Conservation (phyloP, 2,329 filamentous ascomycete species). For the Colletotrichum viniferum region DNA sequence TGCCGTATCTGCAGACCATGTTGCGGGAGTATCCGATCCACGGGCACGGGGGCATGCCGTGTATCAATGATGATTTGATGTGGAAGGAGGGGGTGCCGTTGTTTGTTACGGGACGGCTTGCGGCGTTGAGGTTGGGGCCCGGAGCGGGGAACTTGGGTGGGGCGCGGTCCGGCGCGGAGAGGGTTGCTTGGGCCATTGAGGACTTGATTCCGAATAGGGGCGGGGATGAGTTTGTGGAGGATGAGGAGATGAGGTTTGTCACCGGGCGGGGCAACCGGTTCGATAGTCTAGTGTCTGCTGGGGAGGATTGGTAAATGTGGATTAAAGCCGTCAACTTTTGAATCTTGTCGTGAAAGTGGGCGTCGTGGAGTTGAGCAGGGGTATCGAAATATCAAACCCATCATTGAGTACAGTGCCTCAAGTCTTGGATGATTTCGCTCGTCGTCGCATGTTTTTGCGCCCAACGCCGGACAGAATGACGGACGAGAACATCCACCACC, state of each 20-base stretch:
- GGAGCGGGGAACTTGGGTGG: conserved; percentile 77
- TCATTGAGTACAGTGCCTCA: not conserved
- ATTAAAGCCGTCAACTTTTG: accelerated
- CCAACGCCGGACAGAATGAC: not conserved
- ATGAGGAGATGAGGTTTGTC: conserved; percentile 18
- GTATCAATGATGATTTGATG: conserved; percentile 76
- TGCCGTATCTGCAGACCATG: conserved; percentile 68
- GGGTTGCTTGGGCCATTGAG: conserved; percentile 73
- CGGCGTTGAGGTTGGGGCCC: conserved; percentile 71
- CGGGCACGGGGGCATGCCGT: conserved; percentile 70
- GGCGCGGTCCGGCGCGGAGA: conserved; percentile 73
- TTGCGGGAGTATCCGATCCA: conserved; percentile 64
- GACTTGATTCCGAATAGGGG: conserved; percentile 48
- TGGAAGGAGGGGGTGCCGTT: conserved; percentile 76
- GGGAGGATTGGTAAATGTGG: not conserved
- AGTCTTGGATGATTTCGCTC: not conserved
- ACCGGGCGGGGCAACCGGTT: conserved; percentile 22
- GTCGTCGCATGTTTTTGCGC: not conserved
- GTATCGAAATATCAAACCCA: not conserved
- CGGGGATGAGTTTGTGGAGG: not conserved
- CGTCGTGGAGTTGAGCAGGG: not conserved
- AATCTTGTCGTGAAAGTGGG: not conserved
- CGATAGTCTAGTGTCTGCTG: not conserved
- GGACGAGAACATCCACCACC: not conserved
- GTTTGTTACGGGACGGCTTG: conserved; percentile 73